phyloP scores from a whole-genome alignment of 2,329 filamentous ascomycete genomes.

The Metarhizium rileyi region DNA sequence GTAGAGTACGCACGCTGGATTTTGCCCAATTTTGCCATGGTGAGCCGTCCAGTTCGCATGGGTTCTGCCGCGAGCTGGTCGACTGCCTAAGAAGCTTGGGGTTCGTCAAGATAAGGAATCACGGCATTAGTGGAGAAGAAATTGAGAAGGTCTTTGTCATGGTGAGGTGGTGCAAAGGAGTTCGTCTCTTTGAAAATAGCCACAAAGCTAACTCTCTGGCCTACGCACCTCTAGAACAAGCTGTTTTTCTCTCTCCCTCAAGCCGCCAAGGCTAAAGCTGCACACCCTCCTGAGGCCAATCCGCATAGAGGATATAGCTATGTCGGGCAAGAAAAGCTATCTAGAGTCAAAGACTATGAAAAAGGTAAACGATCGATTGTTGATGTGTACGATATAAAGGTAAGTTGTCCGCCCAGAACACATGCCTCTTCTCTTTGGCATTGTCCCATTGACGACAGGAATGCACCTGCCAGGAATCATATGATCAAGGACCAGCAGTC shows the following conservation, averaged over 20 bases:
- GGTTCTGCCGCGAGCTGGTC: not conserved
- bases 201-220: not conserved
- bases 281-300: constrained; percentile 23
- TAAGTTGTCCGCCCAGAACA: not conserved
- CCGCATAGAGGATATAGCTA: constrained; percentile 28
- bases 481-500: constrained; percentile 26
- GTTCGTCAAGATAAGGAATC: not conserved
- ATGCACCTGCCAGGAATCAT: constrained; percentile 25
- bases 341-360: constrained; percentile 22
- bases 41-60: not conserved
- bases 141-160: not conserved
- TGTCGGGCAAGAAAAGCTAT: constrained; percentile 25
- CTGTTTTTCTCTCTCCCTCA: constrained; percentile 22
- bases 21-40: not conserved
- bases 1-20: not conserved
- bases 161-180: no score
- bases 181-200: not conserved
- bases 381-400: constrained; percentile 38
- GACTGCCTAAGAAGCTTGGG: not conserved
- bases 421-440: not conserved
- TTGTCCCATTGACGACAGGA: constrained; percentile 12
- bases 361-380: constrained; percentile 36
- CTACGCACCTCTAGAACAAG: constrained; percentile 11
- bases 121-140: not conserved
- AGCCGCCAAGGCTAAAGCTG: constrained; percentile 21